Conservation (phyloP, 371 early-diverging fungal genomes). For the Apophysomyces ossiformis region DNA sequence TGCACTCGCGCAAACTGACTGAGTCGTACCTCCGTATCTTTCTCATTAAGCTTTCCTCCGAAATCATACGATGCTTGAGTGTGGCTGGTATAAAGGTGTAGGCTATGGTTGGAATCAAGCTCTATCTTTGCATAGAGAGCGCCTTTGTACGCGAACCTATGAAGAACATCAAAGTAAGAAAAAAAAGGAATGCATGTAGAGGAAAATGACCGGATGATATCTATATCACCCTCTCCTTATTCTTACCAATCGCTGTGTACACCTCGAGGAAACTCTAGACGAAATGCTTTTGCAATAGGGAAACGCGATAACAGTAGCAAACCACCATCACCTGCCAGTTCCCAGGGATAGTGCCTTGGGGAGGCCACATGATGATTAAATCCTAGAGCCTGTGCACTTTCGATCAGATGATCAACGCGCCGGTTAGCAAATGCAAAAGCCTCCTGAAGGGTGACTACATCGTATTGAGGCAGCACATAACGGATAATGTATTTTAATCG, state of each 20-base stretch:
- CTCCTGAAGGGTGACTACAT: slow-evolving; percentile 84
- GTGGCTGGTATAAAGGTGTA: slow-evolving; percentile 85
- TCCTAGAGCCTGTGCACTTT: slow-evolving; percentile 66
- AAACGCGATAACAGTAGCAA: slow-evolving; percentile 74
- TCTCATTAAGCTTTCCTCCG: slow-evolving; percentile 52
- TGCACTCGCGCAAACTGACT: slow-evolving; percentile 68
- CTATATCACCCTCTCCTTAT: background rate
- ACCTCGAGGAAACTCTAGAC: slow-evolving; percentile 70
- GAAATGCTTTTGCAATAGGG: slow-evolving; percentile 66
- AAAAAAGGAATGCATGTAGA: background rate
- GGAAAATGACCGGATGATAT: too few relatives aligned
- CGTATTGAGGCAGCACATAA: slow-evolving; percentile 69
- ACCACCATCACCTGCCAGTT: slow-evolving; percentile 80
- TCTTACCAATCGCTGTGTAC: slow-evolving; percentile 74
- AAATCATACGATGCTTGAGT: slow-evolving; percentile 77
- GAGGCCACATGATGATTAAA: slow-evolving; percentile 66
- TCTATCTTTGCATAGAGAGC: slow-evolving; percentile 77
- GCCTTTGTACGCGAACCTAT: slow-evolving; percentile 76
- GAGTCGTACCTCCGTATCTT: slow-evolving; percentile 60
- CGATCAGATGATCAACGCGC: slow-evolving; percentile 63
- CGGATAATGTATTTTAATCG: slow-evolving; percentile 71
- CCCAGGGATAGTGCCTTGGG: slow-evolving; percentile 65
- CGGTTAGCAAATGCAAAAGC: slow-evolving; percentile 76
- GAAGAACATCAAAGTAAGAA: slow-evolving; percentile 3
- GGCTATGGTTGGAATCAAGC: slow-evolving; percentile 43